A percentile compares a stretch with the other conserved stretches of the same genome.
Evolutionary conservation across 1,284 basidiomycete species (phyloP).

Genomic region (Tilletia caries): DNA sequence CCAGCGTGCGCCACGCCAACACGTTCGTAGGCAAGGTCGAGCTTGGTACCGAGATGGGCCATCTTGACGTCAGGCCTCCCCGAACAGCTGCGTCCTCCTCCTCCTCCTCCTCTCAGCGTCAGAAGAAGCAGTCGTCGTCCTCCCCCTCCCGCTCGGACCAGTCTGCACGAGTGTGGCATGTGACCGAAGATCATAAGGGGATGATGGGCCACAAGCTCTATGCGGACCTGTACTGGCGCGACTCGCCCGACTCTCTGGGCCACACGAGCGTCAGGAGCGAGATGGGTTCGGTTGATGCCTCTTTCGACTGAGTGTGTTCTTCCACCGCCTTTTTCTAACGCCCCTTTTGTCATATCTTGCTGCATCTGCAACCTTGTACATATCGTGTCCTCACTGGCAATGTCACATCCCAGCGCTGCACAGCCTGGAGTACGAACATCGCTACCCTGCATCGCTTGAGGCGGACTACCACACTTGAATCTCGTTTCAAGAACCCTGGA

Average conservation of each 20-base stretch:
- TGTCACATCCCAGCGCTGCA: no score
- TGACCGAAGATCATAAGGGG: background rate
- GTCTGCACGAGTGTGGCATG: background rate
- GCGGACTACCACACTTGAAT: no score
- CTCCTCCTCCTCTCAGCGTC: no score
- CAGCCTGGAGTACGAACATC: no score
- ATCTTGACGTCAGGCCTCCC: background rate
- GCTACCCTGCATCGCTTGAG: no score
- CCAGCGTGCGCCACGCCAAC: background rate
- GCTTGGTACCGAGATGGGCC: background rate
- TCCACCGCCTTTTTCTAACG: background rate
- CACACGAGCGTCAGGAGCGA: background rate
- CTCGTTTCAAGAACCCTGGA: no score
- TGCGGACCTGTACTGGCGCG: background rate
- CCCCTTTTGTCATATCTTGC: background rate
- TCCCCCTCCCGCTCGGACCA: background rate
- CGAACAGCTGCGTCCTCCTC: no score
- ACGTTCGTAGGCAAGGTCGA: constrained; percentile 4
- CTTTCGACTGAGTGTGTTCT: background rate
- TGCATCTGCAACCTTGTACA: no score
- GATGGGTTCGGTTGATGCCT: background rate
- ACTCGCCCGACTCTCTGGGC: background rate
- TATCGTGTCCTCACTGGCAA: no score
- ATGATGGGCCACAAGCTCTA: background rate
- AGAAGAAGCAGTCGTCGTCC: no score